phyloP scores from a whole-genome alignment of 2,329 filamentous ascomycete genomes.

The Epichloe coenophiala region DNA sequence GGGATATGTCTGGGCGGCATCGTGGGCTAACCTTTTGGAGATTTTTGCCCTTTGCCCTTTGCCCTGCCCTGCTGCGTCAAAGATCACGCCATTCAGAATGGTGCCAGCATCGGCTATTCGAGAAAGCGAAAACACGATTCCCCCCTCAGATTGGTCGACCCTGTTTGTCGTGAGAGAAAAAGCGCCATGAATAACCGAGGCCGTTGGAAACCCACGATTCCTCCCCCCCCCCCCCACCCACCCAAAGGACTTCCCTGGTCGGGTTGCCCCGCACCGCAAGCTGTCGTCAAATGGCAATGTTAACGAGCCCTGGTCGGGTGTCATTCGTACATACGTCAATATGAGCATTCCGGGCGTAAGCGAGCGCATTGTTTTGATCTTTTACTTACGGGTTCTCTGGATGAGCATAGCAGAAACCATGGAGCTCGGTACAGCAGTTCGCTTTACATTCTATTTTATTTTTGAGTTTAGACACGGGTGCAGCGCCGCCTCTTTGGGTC shows the following conservation, averaged over 20 bases:
- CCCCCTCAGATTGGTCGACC: not conserved
- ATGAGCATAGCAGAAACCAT: not conserved
- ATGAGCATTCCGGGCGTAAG: not conserved
- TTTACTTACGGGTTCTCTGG: not conserved
- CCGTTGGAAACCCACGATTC: not conserved
- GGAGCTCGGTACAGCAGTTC: not conserved
- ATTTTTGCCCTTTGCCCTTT: not conserved
- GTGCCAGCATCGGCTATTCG: constrained; percentile 9
- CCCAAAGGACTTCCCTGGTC: not conserved
- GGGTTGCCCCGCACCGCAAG: constrained; percentile 1
- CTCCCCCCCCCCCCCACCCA: not conserved
- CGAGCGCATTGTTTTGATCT: not conserved
- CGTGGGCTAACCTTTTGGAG: not conserved
- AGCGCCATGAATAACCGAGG: not conserved
- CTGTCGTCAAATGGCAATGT: not conserved
- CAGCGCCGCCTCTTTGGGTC: not conserved
- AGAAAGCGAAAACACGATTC: not conserved
- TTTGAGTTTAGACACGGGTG: not conserved
- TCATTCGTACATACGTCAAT: not conserved
- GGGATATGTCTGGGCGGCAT: not conserved
- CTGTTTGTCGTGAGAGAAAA: not conserved
- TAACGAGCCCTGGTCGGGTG: not conserved
- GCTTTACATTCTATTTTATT: not conserved
- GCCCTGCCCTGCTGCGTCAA: not conserved
- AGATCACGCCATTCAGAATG: constrained; percentile 14